phyloP scores from a whole-genome alignment of 208 protist genomes.

The Acanthamoeba sp. region DNA sequence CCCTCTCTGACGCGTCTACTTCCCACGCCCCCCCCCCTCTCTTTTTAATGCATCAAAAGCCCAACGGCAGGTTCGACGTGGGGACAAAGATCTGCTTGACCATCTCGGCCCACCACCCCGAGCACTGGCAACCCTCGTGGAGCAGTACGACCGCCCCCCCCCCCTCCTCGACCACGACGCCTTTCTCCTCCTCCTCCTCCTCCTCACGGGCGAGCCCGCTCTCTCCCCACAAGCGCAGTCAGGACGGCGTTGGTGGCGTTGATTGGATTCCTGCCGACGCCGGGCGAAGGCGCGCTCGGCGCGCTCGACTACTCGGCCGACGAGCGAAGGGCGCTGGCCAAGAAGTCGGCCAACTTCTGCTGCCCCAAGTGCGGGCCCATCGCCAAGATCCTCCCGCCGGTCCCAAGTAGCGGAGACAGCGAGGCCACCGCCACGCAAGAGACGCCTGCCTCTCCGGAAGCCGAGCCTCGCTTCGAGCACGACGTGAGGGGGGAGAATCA shows the following conservation, averaged over 20 bases:
- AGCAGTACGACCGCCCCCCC: constrained; percentile 77
- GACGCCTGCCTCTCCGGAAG: no score
- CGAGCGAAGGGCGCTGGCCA: constrained; percentile 81
- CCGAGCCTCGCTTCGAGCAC: no score
- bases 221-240: constrained; percentile 78
- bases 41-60: constrained; percentile 75
- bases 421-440: no score
- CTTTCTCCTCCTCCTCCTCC: neutral
- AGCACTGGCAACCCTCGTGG: constrained; percentile 91
- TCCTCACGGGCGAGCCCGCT: no score
- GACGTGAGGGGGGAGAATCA: no score
- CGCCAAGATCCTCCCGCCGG: neutral
- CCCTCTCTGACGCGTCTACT: no score
- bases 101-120: constrained; percentile 91
- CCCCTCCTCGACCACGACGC: neutral
- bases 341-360: constrained; percentile 78
- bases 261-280: constrained; percentile 90
- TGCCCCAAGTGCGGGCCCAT: constrained; percentile 77
- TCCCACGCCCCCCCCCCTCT: no score
- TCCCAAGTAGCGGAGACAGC: neutral
- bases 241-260: constrained; percentile 90
- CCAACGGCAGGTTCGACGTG: constrained; percentile 92
- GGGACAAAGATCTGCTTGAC: constrained; percentile 92
- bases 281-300: constrained; percentile 89
- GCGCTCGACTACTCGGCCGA: constrained; percentile 85